phyloP scores from a whole-genome alignment of 1,139 yeast species.

The Candida tunisiensis region DNA sequence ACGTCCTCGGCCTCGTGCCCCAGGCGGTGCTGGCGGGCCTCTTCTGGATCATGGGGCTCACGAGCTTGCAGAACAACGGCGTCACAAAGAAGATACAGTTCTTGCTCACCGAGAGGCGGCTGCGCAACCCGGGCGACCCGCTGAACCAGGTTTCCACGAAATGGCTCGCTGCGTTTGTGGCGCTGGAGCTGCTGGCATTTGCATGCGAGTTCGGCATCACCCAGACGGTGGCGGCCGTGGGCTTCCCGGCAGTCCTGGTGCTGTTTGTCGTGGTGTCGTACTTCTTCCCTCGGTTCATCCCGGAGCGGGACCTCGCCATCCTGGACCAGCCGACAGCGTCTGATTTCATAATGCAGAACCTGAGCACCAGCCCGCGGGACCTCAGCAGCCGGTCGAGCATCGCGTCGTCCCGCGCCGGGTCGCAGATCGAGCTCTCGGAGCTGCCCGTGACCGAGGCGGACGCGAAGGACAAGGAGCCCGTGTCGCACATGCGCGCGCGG shows the following conservation, averaged over 20 bases:
- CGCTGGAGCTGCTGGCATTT: slow-evolving; percentile 47
- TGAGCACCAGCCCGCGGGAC: too few relatives aligned
- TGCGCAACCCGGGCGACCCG: too few relatives aligned
- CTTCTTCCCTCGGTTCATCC: slow-evolving; percentile 46
- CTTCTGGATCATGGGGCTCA: slow-evolving; percentile 83
- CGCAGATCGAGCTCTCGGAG: too few relatives aligned
- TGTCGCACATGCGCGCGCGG: too few relatives aligned
- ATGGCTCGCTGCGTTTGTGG: slow-evolving; percentile 36
- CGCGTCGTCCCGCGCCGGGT: too few relatives aligned
- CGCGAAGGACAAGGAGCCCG: too few relatives aligned
- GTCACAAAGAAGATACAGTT: slow-evolving; percentile 48
- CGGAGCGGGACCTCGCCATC: slow-evolving; percentile 36
- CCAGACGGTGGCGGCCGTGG: slow-evolving; percentile 80
- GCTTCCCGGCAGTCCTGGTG: slow-evolving; percentile 77
- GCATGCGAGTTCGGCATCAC: slow-evolving; percentile 76
- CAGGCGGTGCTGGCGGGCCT: slow-evolving; percentile 88
- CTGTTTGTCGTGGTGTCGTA: slow-evolving; percentile 46
- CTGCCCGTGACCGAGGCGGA: too few relatives aligned
- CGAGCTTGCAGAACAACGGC: slow-evolving; percentile 54
- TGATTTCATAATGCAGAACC: slow-evolving; percentile 29
- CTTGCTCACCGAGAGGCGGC: slow-evolving; percentile 49
- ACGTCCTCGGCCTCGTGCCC: slow-evolving; percentile 74
- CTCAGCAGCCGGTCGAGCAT: too few relatives aligned
- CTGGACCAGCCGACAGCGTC: slow-evolving; percentile 69
- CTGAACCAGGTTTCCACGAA: slow-evolving; percentile 15